phyloP scores from a whole-genome alignment of 1,284 basidiomycete species.

The Fomitopsis palustris region DNA sequence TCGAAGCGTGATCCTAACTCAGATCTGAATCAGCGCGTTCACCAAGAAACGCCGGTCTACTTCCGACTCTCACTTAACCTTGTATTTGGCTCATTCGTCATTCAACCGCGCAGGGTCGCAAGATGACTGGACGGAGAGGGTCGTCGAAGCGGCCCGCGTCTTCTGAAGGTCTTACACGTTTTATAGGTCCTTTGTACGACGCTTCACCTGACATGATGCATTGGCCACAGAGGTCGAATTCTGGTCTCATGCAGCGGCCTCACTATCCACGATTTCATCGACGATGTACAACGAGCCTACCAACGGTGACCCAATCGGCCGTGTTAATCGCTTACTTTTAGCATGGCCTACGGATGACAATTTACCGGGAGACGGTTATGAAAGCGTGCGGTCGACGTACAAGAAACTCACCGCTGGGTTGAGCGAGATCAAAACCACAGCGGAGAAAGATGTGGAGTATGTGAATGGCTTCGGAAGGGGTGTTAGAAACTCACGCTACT shows the following conservation, averaged over 20 bases:
- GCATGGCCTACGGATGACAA: constrained; percentile 71
- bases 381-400: constrained; percentile 57
- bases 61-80: neutral
- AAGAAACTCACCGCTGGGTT: constrained; percentile 60
- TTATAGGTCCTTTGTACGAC: neutral
- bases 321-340: constrained; percentile 67
- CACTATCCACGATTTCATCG: constrained; percentile 53
- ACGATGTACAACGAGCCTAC: constrained; percentile 47
- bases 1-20: neutral
- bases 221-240: constrained; percentile 56
- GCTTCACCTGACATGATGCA: neutral
- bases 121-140: constrained; percentile 54
- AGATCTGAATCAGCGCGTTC: neutral
- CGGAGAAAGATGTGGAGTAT: constrained; percentile 65
- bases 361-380: constrained; percentile 62
- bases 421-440: constrained; percentile 53
- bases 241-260: constrained; percentile 63
- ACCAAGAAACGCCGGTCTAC: neutral
- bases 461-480: constrained; percentile 15
- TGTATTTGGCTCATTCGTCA: neutral
- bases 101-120: neutral
- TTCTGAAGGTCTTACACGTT: constrained; percentile 44
- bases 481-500: constrained; percentile 5
- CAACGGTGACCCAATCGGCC: constrained; percentile 56
- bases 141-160: constrained; percentile 50